Percentiles rank a stretch among this genome's conserved stretches.
Evolutionary conservation across 2,329 filamentous ascomycete species (phyloP).

Genomic region (Cucurbitaria berberidis): DNA sequence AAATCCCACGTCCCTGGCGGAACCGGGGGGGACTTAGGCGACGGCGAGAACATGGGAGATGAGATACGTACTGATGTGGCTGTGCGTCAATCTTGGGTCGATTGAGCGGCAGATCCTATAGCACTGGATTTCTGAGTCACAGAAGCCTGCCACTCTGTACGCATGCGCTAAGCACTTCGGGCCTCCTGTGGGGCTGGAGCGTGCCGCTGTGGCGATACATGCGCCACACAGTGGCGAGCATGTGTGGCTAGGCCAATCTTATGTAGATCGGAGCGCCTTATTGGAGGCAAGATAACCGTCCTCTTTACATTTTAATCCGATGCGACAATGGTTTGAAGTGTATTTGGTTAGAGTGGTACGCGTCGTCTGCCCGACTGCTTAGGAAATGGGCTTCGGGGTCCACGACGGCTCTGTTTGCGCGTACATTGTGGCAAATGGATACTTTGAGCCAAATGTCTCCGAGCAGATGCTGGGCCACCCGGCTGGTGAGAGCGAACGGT

Average conservation of each 20-base stretch:
- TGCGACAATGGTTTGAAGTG: neutral
- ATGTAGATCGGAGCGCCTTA: constrained; percentile 3
- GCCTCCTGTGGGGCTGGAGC: neutral
- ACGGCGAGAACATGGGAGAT: no score
- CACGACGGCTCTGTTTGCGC: constrained; percentile 1
- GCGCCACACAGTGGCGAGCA: neutral
- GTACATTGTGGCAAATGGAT: constrained; percentile 9
- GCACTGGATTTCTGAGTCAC: no score
- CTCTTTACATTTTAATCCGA: neutral
- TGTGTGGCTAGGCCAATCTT: constrained; percentile 6
- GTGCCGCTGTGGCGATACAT: constrained; percentile 12
- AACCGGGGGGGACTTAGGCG: no score
- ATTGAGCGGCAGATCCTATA: neutral
- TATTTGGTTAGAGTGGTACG: neutral
- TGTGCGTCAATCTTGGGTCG: neutral
- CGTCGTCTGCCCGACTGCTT: neutral
- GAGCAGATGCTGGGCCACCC: no score
- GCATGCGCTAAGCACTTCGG: constrained; percentile 3
- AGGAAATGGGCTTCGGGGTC: constrained; percentile 3
- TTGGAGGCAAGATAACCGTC: constrained; percentile 8
- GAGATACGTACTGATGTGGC: neutral
- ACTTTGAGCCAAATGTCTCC: neutral
- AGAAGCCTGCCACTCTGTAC: constrained; percentile 5
- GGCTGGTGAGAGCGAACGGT: no score
- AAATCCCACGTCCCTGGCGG: neutral